These are phyloP conservation scores for Saccharomyces eubayanus DNA, from an alignment of 805 yeast species.

Conservation along the genomic window DNA sequence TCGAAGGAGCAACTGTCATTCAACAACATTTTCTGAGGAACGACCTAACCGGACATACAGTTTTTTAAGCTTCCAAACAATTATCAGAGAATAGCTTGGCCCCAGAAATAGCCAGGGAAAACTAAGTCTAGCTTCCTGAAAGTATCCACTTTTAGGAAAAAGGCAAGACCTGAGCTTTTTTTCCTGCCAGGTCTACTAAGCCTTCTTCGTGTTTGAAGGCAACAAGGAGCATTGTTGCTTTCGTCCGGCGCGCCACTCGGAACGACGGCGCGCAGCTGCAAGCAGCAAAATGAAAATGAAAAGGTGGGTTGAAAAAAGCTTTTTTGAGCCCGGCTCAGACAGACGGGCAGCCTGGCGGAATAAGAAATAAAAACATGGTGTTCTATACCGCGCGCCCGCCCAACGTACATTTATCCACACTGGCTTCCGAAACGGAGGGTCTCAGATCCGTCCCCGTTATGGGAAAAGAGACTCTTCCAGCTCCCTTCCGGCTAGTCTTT, in stretches of 20 bases:
- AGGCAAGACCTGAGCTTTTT: no score
- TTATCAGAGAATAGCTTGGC: no score
- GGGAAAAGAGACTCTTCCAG: background rate
- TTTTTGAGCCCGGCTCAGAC: background rate
- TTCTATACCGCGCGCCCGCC: background rate
- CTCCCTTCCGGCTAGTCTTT: background rate
- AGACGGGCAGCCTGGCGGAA: background rate
- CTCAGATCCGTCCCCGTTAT: background rate
- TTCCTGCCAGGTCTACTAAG: no score
- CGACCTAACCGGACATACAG: background rate
- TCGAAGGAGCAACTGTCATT: background rate
- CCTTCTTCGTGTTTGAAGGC: no score
- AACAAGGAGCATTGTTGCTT: no score
- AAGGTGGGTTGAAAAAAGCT: background rate
- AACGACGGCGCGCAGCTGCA: background rate
- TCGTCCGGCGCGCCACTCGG: background rate
- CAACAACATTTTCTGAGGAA: background rate
- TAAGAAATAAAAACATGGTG: background rate
- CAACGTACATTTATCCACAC: background rate
- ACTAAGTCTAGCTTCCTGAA: no score
- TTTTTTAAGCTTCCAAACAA: background rate
- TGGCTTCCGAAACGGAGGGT: background rate
- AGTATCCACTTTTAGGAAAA: no score
- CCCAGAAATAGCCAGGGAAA: no score
- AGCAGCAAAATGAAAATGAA: background rate